Base-by-base conservation (phyloP, 225 moss, liverwort and hornwort genomes). In the Pseudisothecium myosuroides region DNA sequence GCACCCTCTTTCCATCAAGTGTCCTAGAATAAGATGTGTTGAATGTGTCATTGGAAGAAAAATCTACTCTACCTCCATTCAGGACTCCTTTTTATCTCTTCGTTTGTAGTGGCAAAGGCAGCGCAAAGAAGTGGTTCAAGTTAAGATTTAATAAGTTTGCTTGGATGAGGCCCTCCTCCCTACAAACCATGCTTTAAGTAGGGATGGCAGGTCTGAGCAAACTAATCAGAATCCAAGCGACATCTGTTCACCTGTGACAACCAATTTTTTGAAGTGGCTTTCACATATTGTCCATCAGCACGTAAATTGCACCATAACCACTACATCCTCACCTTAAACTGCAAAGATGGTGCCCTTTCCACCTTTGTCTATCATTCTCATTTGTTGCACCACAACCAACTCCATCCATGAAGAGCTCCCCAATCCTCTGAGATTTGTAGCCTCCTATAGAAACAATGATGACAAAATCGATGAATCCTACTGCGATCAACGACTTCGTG, bases 401-500 rank as follows among this genome's bases (percentile, higher is more conserved):
- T 27, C 9, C 2, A 14, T 43, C 12, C 0, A 0, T 8, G 0
- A 71, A 14, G 24, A 71, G 8, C 8, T 39, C 4, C 1, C 13
- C 2, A 41, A 1, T 39, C 8, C 14, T 41, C 0, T 71, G 0
- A 41, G 8, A 41, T 71, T 4, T 14, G 2, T 41, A 71, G 39
- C 7, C 0, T 41, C 14, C 12, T 41, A 24, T 12, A 39, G 8
- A n/a, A 71, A 71, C 22, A 2, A 22, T n/a, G 7, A 68, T 22
- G 7, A 7, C 1, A 1, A 24, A 69, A 24, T 39, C 0, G 0
- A 2, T 24, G 14, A 71, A 69, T 39, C 8, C 1, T 41, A 11
- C 0, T 7, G 3, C 3, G 0, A 41, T 39, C 9, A 26, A 14
- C 0, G 1, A 3, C 41, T 69, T 71, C 26, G 39, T 7, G 2